Conservation (phyloP, 2,329 filamentous ascomycete genomes). For the Fusarium hainanense region DNA sequence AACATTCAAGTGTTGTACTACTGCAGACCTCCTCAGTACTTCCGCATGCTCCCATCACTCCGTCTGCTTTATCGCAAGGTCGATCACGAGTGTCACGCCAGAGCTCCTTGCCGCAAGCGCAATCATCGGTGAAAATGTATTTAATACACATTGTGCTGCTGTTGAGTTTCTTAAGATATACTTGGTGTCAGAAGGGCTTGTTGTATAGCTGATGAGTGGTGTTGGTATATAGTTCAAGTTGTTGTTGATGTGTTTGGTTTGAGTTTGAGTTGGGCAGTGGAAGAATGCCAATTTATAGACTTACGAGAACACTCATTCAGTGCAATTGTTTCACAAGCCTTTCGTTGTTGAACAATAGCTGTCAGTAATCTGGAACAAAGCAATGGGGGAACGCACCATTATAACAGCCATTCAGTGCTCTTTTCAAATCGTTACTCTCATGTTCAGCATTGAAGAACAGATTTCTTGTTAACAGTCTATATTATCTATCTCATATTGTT, state of each 20-base stretch:
- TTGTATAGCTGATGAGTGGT: background rate
- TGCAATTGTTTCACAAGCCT: background rate
- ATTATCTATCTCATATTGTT: background rate
- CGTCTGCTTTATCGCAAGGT: background rate
- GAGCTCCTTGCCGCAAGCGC: background rate
- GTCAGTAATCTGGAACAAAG: background rate
- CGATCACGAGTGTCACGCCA: background rate
- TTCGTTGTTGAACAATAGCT: background rate
- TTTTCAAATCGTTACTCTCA: rapidly evolving
- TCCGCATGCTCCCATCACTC: background rate
- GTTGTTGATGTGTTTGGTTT: background rate
- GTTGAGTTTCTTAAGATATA: background rate
- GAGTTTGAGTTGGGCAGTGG: background rate
- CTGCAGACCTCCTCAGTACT: background rate
- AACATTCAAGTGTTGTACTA: background rate
- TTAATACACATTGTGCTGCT: background rate
- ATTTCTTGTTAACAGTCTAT: rapidly evolving
- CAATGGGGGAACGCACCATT: rapidly evolving
- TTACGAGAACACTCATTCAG: background rate
- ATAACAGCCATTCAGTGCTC: rapidly evolving
- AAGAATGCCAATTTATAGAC: background rate
- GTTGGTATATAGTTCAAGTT: background rate
- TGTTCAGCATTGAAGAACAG: background rate
- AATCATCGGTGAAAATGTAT: background rate
- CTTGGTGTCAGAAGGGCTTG: background rate